Conservation (phyloP, 1,284 basidiomycete species). For the Melampsora americana region DNA sequence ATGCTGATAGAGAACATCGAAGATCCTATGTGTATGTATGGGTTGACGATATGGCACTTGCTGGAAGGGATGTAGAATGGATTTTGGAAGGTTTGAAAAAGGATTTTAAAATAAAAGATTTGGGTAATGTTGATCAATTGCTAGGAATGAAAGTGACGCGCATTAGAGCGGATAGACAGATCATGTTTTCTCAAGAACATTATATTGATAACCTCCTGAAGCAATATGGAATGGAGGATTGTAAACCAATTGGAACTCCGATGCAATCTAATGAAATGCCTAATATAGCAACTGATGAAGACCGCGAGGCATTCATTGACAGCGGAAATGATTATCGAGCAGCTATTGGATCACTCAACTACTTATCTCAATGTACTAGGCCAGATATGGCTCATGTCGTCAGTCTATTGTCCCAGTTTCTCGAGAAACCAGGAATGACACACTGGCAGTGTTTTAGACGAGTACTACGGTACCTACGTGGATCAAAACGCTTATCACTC, state of each 20-base stretch:
- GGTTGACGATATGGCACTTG: constrained; percentile 12
- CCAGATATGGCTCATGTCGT: constrained; percentile 13
- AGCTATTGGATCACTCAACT: constrained; percentile 12
- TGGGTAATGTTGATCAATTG: not conserved
- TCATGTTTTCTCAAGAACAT: constrained; percentile 8
- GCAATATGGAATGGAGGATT: constrained; percentile 10
- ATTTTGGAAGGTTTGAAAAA: too few relatives aligned
- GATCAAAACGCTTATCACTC: not conserved
- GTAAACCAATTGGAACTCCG: constrained; percentile 13
- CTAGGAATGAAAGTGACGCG: constrained; percentile 21
- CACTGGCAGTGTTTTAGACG: constrained; percentile 7
- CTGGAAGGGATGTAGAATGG: too few relatives aligned
- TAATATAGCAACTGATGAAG: not conserved
- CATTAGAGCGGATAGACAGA: not conserved
- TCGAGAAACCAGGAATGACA: not conserved
- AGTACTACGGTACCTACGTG: not conserved
- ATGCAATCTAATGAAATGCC: constrained; percentile 18
- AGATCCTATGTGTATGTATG: constrained; percentile 7
- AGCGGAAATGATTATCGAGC: constrained; percentile 8
- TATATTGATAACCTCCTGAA: constrained; percentile 16
- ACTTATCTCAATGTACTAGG: constrained; percentile 23
- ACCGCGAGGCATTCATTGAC: not conserved
- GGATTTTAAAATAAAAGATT: too few relatives aligned
- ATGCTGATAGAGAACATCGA: not conserved
- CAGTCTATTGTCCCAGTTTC: constrained; percentile 6